A percentile compares a stretch with the other conserved stretches of the same genome.
phyloP scores from a whole-genome alignment of 805 yeast species.

The Metschnikowia drakensbergensis region DNA sequence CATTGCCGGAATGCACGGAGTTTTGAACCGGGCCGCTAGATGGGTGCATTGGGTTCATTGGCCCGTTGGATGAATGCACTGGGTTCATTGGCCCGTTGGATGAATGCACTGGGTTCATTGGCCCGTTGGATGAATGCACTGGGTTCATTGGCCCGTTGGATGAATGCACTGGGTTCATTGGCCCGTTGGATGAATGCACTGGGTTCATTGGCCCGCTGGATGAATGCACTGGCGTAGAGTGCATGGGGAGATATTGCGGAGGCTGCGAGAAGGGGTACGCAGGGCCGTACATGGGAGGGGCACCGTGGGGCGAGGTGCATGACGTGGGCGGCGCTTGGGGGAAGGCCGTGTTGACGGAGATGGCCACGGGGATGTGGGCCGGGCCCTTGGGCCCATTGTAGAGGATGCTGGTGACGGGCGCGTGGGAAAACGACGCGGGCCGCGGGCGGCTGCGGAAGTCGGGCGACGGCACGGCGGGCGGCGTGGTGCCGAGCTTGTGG shows the following conservation, averaged over 20 bases:
- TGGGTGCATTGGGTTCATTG: not conserved
- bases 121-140: not conserved
- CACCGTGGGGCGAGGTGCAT: slow-evolving; percentile 1
- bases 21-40: not conserved
- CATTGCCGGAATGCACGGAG: not conserved
- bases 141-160: no score
- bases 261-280: not conserved
- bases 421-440: slow-evolving; percentile 12
- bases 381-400: not conserved
- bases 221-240: not conserved
- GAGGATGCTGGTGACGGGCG: slow-evolving; percentile 5
- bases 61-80: not conserved
- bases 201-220: no score
- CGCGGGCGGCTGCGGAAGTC: slow-evolving; percentile 10
- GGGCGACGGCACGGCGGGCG: slow-evolving; percentile 10
- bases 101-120: not conserved
- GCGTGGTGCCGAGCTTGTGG: not conserved
- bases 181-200: no score
- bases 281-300: not conserved
- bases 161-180: no score
- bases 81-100: not conserved
- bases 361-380: not conserved
- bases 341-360: not conserved
- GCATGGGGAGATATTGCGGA: not conserved
- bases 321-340: not conserved